Base-by-base conservation (phyloP, 768 basidiomycete species). In the Amanita muscaria region DNA sequence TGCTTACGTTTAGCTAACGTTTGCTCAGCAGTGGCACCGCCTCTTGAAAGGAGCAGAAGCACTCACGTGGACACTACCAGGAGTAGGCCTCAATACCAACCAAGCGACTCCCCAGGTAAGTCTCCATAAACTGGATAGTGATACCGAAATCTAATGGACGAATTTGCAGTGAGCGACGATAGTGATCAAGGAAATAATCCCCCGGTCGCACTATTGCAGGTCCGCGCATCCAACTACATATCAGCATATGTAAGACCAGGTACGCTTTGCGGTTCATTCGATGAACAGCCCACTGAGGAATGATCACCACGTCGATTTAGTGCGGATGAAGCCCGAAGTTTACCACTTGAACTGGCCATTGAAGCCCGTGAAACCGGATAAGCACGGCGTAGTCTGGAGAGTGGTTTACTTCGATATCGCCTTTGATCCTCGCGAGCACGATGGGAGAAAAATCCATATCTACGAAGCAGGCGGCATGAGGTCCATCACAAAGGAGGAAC, bases 331-430 rank as follows among this genome's bases (percentile, higher is more conserved):
- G 50, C 60, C 52, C 10, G 67, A 68, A 22, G 56, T 65, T 1
- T 60, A 70, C 38, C 54, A 68, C 46, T 49, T 74, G 44, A 67
- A 66, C 49, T 79, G 57, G 60, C 42, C 37, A 34, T 23, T 57
- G 62, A 34, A 59, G 53, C 18, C 51, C 55, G 43, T 55, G 60
- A 35, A 64, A 53, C 32, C 70, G 64, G 6, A 51, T 63, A 16
- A 46, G 77, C 27, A 9, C 18, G 18, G 14, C 7, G 19, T 7
- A 12, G 9, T 12, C 4, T 39, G 10, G 37, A 9, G 29, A 21
- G 19, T n/a, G 11, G 5, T 42, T 2, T 68, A 66, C 48, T 79
- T 77, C 55, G 78, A 79, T 46, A 56, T 69, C 47, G 71, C 67
- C 3, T 74, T 75, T 50, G 51, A 71, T 56, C 59, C 74, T 22